Base-by-base conservation (phyloP, 2,329 filamentous ascomycete species). In the Penicillium sp. region DNA sequence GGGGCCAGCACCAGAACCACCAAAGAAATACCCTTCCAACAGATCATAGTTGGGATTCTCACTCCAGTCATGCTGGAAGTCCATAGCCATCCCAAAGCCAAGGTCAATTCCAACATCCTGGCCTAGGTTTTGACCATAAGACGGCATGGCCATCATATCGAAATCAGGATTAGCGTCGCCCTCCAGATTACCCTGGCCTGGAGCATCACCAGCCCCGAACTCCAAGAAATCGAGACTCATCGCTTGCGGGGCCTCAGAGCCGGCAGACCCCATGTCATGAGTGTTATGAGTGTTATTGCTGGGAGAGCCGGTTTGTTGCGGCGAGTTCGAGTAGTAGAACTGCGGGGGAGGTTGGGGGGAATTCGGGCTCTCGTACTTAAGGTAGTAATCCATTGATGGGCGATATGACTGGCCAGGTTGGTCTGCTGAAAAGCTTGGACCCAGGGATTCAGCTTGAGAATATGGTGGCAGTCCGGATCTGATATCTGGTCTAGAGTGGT, bases 1-100 rank as follows among this genome's bases (percentile, higher is more conserved):
- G 31, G 61, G 54, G n/a, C 64, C 65, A 22, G 59, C 53, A 6
- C 63, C 65, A n/a, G 59, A 62, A 22, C 70, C 72, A 9, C 78
- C 78, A 66, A 80, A 80, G 63, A 80, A 80, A 61, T 77, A 80
- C 3, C 76, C 78, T 58, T 79, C 76, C 56, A 80, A 75, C 28
- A 80, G 58, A 69, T 79, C 77, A 57, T 74, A 72, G 41, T 71
- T 72, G 18, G 67, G 64, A 34, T 73, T 72, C 47, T 77, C 74
- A 43, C 69, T 73, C 73, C 74, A 76, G 57, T 77, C 74, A 63
- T 77, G 74, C 52, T 75, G 71, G 46, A 69, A 71, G 41, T 73
- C 73, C 43, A 72, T 64, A 2, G 70, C 68, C 68, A 72, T 69
- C n/a, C 71, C 71, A 53, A 73, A 72, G 3, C 72, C 73, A 28